These are phyloP conservation scores for Ceratobasidium sp. DNA, from an alignment of 1,284 basidiomycete genomes.

Conservation along the genomic window DNA sequence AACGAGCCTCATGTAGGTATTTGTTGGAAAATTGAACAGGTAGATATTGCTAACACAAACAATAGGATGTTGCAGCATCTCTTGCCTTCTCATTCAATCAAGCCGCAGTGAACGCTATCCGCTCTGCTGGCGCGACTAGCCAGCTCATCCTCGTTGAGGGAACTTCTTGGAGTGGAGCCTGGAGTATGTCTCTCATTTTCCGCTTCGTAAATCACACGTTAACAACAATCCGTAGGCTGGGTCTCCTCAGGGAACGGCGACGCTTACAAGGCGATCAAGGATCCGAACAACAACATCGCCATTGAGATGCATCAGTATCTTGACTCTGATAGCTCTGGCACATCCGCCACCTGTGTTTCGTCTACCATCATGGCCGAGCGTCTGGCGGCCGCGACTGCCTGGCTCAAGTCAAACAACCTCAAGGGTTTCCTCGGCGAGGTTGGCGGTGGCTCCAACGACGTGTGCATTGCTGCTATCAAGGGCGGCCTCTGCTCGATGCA, in stretches of 20 bases:
- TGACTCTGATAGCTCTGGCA: slow-evolving; percentile 75
- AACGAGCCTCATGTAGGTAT: slow-evolving; percentile 69
- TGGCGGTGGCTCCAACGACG: slow-evolving; percentile 69
- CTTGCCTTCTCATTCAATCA: slow-evolving; percentile 61
- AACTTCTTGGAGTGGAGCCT: slow-evolving; percentile 60
- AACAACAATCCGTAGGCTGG: slow-evolving; percentile 58
- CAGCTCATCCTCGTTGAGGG: slow-evolving; percentile 67
- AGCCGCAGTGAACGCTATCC: slow-evolving; percentile 75
- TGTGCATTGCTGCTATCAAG: slow-evolving; percentile 67
- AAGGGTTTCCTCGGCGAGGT: slow-evolving; percentile 77
- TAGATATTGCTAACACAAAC: too few species aligned
- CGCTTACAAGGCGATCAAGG: slow-evolving; percentile 67
- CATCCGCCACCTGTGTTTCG: slow-evolving; percentile 68
- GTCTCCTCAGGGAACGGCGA: slow-evolving; percentile 69
- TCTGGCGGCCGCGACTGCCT: slow-evolving; percentile 68
- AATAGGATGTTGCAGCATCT: slow-evolving; percentile 34
- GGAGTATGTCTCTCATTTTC: slow-evolving; percentile 52
- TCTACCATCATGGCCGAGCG: slow-evolving; percentile 72
- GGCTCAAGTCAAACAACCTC: slow-evolving; percentile 71
- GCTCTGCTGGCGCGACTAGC: slow-evolving; percentile 69
- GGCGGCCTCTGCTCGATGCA: slow-evolving; percentile 73
- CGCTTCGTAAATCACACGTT: too few species aligned
- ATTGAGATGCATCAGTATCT: slow-evolving; percentile 81
- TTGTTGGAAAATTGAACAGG: too few species aligned
- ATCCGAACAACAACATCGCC: slow-evolving; percentile 74